phyloP scores from a whole-genome alignment of 2,329 filamentous ascomycete species.

The Cladophialophora yegresii region DNA sequence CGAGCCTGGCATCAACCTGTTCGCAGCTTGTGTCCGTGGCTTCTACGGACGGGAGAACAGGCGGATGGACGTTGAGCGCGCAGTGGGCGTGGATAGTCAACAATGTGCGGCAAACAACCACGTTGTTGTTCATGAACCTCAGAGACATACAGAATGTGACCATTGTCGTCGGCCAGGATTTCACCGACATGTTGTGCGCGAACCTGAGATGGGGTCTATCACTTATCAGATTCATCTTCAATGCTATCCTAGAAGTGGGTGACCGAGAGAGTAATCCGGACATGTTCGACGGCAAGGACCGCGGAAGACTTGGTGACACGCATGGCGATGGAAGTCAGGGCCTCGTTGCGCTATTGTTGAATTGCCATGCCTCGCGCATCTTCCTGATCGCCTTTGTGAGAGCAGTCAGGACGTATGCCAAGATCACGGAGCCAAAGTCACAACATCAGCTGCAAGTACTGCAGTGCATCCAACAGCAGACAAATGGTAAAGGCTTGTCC shows the following conservation, averaged over 20 bases:
- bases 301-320: slow-evolving; percentile 26
- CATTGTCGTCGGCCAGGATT: slow-evolving; percentile 53
- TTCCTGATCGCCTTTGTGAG: slow-evolving; percentile 63
- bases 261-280: slow-evolving; percentile 39
- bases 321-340: slow-evolving; percentile 39
- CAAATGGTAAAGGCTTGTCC: slow-evolving; percentile 31
- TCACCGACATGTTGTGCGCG: slow-evolving; percentile 70
- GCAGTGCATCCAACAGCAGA: slow-evolving; percentile 46
- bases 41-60: slow-evolving; percentile 13
- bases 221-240: slow-evolving; percentile 58
- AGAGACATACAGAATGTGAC: slow-evolving; percentile 28
- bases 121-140: slow-evolving; percentile 28
- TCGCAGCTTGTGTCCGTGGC: slow-evolving; percentile 18
- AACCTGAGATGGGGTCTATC: slow-evolving; percentile 79
- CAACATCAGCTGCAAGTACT: slow-evolving; percentile 53
- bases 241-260: slow-evolving; percentile 53
- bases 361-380: slow-evolving; percentile 72
- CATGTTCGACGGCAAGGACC: slow-evolving; percentile 30
- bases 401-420: slow-evolving; percentile 30
- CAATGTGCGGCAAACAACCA: slow-evolving; percentile 33
- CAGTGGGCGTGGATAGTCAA: slow-evolving; percentile 36
- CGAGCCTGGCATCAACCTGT: slow-evolving; percentile 28
- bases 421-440: slow-evolving; percentile 61
- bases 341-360: slow-evolving; percentile 57
- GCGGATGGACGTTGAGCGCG: slow-evolving; percentile 28